These are phyloP conservation scores for Penicillium brasilianum DNA, from an alignment of 2,329 filamentous ascomycete species.

Conservation along the genomic window DNA sequence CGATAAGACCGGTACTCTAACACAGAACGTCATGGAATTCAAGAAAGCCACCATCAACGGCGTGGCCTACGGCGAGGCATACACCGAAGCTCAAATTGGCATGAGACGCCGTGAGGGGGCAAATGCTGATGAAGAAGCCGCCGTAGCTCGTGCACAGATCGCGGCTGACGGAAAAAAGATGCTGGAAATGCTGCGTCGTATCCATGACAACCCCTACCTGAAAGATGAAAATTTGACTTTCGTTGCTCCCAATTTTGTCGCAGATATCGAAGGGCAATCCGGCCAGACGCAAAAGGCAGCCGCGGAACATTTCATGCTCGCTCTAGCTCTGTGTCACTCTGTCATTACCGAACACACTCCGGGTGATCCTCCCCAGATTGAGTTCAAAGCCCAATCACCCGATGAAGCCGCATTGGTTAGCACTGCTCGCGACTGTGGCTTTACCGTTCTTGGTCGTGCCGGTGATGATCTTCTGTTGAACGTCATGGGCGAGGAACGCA, in stretches of 20 bases:
- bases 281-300: slow-evolving; percentile 76
- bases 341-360: slow-evolving; percentile 90
- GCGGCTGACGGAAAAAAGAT: slow-evolving; percentile 75
- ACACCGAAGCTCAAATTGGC: slow-evolving; percentile 93
- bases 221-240: slow-evolving; percentile 91
- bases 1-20: slow-evolving; percentile 88
- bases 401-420: slow-evolving; percentile 94
- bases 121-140: slow-evolving; percentile 80
- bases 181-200: slow-evolving; percentile 70
- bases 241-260: slow-evolving; percentile 84
- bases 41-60: slow-evolving; percentile 98
- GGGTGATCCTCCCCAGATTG: slow-evolving; percentile 86
- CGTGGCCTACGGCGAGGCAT: slow-evolving; percentile 94
- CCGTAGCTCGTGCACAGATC: slow-evolving; percentile 75
- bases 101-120: slow-evolving; percentile 92
- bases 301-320: slow-evolving; percentile 91
- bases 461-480: slow-evolving; percentile 84
- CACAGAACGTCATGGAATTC: slow-evolving; percentile 97
- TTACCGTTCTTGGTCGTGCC: slow-evolving; percentile 82
- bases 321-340: slow-evolving; percentile 92
- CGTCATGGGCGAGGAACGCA: slow-evolving; percentile 80
- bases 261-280: slow-evolving; percentile 78
- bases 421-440: slow-evolving; percentile 93
- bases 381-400: slow-evolving; percentile 96
- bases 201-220: slow-evolving; percentile 89